Evolutionary conservation across 2,329 filamentous ascomycete species (phyloP).

Genomic region (Colletotrichum echinochloae): DNA sequence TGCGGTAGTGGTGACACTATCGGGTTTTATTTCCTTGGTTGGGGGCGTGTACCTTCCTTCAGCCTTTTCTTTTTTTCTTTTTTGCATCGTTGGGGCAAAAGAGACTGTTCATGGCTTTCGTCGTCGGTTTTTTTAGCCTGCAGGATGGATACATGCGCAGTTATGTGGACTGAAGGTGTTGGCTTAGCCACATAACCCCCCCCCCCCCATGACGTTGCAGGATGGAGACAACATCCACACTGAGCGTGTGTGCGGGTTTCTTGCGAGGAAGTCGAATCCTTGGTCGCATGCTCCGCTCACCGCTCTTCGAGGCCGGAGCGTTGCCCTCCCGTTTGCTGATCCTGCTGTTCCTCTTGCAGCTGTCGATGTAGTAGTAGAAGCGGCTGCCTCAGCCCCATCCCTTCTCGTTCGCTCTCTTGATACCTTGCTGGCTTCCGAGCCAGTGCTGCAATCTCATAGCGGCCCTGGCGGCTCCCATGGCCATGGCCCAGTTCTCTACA

Average conservation of each 20-base stretch:
- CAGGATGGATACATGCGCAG: background rate
- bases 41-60: no score
- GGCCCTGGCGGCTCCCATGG: slow-evolving; percentile 51
- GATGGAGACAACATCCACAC: background rate
- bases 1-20: background rate
- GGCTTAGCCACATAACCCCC: background rate
- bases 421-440: slow-evolving; percentile 48
- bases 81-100: background rate
- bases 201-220: slow-evolving; percentile 5
- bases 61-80: background rate
- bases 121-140: slow-evolving; percentile 14
- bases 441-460: slow-evolving; percentile 57
- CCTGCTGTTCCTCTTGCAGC: slow-evolving; percentile 2
- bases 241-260: background rate
- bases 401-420: background rate
- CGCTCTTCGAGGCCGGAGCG: slow-evolving; percentile 26
- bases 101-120: background rate
- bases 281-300: slow-evolving; percentile 30
- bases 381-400: background rate
- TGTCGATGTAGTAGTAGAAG: background rate
- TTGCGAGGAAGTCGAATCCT: background rate
- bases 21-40: background rate
- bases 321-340: slow-evolving; percentile 1
- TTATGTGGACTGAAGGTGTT: background rate
- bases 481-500: slow-evolving; percentile 62